phyloP scores from a whole-genome alignment of 768 basidiomycete genomes.

The Tricholoma terreum region DNA sequence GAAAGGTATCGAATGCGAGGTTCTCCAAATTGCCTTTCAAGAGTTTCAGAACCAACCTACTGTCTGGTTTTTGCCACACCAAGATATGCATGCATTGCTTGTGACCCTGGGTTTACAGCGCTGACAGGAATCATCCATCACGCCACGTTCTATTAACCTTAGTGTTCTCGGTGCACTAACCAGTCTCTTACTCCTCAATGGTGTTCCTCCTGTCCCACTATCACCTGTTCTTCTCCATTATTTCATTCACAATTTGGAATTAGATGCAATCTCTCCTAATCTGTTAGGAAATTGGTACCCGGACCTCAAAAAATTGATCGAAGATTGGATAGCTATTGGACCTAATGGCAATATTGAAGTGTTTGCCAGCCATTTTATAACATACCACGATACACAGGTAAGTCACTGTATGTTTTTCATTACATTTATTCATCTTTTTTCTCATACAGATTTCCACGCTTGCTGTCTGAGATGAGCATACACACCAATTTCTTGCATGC shows the following conservation, averaged over 20 bases:
- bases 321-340: slow-evolving; percentile 1
- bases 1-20: not conserved
- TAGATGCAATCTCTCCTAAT: not conserved
- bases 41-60: not conserved
- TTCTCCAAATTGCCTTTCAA: not conserved
- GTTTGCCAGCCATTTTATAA: too few relatives aligned
- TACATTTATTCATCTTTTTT: too few relatives aligned
- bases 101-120: not conserved
- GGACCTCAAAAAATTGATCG: not conserved
- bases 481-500: too few relatives aligned
- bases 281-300: not conserved
- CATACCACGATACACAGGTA: too few relatives aligned
- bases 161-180: not conserved
- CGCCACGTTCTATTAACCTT: too few relatives aligned
- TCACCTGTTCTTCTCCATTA: not conserved
- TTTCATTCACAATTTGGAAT: not conserved
- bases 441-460: too few relatives aligned
- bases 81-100: not conserved
- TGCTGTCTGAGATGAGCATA: too few relatives aligned
- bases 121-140: too few relatives aligned
- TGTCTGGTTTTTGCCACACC: not conserved
- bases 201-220: not conserved
- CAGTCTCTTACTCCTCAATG: not conserved
- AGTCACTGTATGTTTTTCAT: too few relatives aligned
- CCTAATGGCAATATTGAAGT: too few relatives aligned